These are phyloP conservation scores for Daphne laureola DNA, from an alignment of 441 rosid genomes.

Conservation along the genomic window DNA sequence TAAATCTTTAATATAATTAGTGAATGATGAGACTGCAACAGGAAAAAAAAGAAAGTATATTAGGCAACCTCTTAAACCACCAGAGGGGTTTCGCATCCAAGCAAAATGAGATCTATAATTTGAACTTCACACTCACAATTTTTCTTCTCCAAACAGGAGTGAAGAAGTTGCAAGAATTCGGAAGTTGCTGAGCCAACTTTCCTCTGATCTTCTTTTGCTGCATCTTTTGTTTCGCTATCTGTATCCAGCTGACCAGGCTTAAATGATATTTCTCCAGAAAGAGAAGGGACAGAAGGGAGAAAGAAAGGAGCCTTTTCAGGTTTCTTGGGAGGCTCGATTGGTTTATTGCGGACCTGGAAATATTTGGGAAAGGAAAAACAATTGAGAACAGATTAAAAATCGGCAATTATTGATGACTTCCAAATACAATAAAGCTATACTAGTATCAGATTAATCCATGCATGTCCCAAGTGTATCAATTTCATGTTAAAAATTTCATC, in stretches of 20 bases:
- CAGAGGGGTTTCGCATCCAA: not conserved
- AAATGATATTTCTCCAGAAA: conserved; percentile 82
- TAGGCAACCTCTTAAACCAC: not conserved
- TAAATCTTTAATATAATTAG: conserved; percentile 67
- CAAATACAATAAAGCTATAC: not conserved
- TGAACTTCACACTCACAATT: conserved; percentile 41
- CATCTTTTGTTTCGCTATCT: conserved; percentile 25
- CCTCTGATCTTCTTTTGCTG: conserved; percentile 24
- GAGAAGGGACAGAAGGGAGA: conserved; percentile 79
- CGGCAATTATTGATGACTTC: not conserved
- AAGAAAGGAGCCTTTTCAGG: conserved; percentile 91
- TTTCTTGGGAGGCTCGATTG: conserved; percentile 87
- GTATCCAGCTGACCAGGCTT: conserved; percentile 41
- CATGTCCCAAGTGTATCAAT: not conserved
- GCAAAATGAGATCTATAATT: not conserved
- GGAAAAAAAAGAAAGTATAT: conserved; percentile 15
- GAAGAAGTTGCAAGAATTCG: conserved; percentile 59
- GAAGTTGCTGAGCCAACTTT: conserved; percentile 30
- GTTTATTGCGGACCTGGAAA: conserved; percentile 80
- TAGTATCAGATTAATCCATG: not conserved
- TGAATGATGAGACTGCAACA: conserved; percentile 64
- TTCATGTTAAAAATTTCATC: not conserved
- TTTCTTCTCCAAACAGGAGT: conserved; percentile 43
- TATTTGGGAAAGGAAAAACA: not conserved
- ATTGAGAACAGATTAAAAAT: not conserved